A percentile compares a stretch with the other conserved stretches of the same genome.
phyloP scores from a whole-genome alignment of 306 rosid genomes.

The Herpetospermum pedunculosum region DNA sequence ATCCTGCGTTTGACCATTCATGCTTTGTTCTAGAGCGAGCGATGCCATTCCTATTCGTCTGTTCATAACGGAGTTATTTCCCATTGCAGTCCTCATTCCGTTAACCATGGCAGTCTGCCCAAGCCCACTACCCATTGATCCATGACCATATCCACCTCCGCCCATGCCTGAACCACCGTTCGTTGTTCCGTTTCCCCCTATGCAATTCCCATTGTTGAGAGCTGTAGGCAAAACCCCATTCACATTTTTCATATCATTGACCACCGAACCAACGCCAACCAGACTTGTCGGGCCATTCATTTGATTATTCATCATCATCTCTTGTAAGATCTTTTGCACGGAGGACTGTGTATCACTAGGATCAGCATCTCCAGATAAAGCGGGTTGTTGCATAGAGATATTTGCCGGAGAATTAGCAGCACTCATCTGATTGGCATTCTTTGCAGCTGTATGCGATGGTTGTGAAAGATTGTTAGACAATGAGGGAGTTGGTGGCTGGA shows the following conservation, averaged over 20 bases:
- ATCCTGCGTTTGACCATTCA: conserved; percentile 74
- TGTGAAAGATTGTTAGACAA: conserved; percentile 65
- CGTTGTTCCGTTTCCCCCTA: conserved; percentile 40
- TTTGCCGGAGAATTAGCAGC: conserved; percentile 63
- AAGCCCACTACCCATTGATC: conserved; percentile 50
- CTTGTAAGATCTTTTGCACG: conserved; percentile 73
- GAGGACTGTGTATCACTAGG: conserved; percentile 73
- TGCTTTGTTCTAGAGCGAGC: conserved; percentile 67
- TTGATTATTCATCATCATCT: conserved; percentile 65
- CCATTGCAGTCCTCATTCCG: conserved; percentile 68
- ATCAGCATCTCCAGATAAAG: conserved; percentile 67
- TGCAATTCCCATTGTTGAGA: conserved; percentile 44
- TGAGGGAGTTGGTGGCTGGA: conserved; percentile 76
- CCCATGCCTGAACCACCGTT: conserved; percentile 49
- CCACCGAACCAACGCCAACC: conserved; percentile 48
- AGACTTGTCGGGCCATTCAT: conserved; percentile 48
- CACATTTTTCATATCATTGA: conserved; percentile 57
- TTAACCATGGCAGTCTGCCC: conserved; percentile 63
- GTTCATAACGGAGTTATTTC: conserved; percentile 66
- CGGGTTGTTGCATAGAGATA: conserved; percentile 64
- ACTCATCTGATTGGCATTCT: conserved; percentile 48
- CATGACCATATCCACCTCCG: conserved; percentile 47
- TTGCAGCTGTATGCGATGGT: conserved; percentile 44
- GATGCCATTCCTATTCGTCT: conserved; percentile 79
- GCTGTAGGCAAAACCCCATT: conserved; percentile 58